Conservation (phyloP, 2,329 filamentous ascomycete genomes). For the Xylariaceae sp. region DNA sequence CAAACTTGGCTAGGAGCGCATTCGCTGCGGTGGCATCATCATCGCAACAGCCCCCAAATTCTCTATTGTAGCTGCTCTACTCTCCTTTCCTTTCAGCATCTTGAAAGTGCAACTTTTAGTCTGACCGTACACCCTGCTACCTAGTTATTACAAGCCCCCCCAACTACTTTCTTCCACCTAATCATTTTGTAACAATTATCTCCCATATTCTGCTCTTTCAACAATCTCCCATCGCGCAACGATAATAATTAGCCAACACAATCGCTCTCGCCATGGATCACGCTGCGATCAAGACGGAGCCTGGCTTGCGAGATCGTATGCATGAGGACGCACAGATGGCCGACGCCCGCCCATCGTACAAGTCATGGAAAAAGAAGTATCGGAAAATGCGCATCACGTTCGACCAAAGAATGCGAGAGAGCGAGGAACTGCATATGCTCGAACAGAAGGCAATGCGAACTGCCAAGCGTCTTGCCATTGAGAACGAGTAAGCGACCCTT, state of each 20-base stretch:
- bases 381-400: conserved; percentile 86
- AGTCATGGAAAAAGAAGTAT: conserved; percentile 91
- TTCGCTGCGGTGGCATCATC: conserved; percentile 9
- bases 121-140: too few species aligned
- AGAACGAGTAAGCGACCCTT: conserved; percentile 80
- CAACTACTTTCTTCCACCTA: not conserved
- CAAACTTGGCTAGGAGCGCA: conserved; percentile 18
- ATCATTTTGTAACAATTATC: not conserved
- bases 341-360: conserved; percentile 62
- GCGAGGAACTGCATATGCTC: conserved; percentile 80
- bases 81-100: not conserved
- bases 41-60: conserved; percentile 15
- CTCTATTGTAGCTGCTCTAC: not conserved
- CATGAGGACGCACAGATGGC: conserved; percentile 44
- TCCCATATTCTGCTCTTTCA: not conserved
- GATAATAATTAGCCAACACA: not conserved
- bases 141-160: not conserved
- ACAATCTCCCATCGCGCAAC: not conserved
- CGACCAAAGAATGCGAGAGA: conserved; percentile 78
- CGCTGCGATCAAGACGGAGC: conserved; percentile 39
- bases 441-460: conserved; percentile 83
- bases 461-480: conserved; percentile 82
- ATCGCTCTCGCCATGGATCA: conserved; percentile 35
- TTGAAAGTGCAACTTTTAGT: too few species aligned
- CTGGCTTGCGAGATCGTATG: conserved; percentile 43